Evolutionary conservation across 208 protist genomes (phyloP).

Genomic region (Leishmania gerbilli): DNA sequence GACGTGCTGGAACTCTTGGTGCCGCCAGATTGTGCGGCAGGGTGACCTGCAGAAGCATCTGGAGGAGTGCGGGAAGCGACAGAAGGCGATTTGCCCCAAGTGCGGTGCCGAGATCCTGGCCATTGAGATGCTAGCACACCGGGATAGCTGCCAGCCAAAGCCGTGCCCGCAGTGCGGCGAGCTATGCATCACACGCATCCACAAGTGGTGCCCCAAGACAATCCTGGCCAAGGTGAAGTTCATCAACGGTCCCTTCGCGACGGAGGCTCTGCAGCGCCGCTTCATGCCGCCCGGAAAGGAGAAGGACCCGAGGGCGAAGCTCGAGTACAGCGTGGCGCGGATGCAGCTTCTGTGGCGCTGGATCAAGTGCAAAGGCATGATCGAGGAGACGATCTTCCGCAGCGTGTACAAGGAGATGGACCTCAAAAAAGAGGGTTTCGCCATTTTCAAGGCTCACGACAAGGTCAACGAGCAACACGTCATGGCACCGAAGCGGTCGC

Average conservation of each 20-base stretch:
- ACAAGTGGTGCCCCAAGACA: slow-evolving; percentile 75
- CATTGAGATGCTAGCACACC: slow-evolving; percentile 70
- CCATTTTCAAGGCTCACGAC: slow-evolving; percentile 86
- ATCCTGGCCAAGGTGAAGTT: slow-evolving; percentile 36
- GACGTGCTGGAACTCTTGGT: slow-evolving; percentile 90
- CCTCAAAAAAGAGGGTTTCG: slow-evolving; percentile 86
- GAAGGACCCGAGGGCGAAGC: slow-evolving; percentile 21
- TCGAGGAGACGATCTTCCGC: slow-evolving; percentile 84
- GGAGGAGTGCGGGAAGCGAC: slow-evolving; percentile 74
- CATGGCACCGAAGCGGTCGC: slow-evolving; percentile 70
- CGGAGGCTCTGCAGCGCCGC: slow-evolving; percentile 43
- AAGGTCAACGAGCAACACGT: slow-evolving; percentile 79
- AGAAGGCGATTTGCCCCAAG: slow-evolving; percentile 80
- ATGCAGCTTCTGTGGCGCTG: slow-evolving; percentile 87
- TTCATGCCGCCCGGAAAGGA: slow-evolving; percentile 39
- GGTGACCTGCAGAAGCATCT: slow-evolving; percentile 73
- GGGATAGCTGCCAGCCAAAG: slow-evolving; percentile 74
- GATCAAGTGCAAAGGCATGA: slow-evolving; percentile 74
- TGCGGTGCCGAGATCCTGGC: slow-evolving; percentile 72
- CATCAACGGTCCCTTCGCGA: slow-evolving; percentile 68
- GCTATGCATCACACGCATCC: slow-evolving; percentile 83
- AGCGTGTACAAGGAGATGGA: slow-evolving; percentile 88
- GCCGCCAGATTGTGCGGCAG: slow-evolving; percentile 79
- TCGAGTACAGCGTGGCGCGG: slow-evolving; percentile 68
- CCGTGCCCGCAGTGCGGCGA: slow-evolving; percentile 73